Evolutionary conservation across 495 filamentous ascomycete species (phyloP).

Genomic region (Hypoxylon fragiforme): DNA sequence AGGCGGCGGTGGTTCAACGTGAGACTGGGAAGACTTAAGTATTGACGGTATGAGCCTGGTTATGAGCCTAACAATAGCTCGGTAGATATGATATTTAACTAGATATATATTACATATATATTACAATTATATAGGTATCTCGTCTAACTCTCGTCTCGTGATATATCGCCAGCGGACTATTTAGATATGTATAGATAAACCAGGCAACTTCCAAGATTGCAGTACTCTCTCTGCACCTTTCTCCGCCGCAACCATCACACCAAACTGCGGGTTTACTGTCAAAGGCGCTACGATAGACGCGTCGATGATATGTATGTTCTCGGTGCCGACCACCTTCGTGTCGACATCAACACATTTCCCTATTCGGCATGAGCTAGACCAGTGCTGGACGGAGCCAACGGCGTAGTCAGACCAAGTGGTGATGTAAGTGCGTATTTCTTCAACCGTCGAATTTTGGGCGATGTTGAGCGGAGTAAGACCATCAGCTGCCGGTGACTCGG

Average conservation of each 20-base stretch:
- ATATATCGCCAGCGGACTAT: too few species aligned
- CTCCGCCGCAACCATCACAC: slow-evolving; percentile 46
- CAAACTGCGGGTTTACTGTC: slow-evolving; percentile 47
- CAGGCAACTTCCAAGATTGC: slow-evolving; percentile 17
- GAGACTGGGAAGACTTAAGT: neutral
- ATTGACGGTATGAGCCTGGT: neutral
- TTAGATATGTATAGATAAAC: neutral
- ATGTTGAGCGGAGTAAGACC: slow-evolving; percentile 45
- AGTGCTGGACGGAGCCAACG: slow-evolving; percentile 45
- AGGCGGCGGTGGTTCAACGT: neutral
- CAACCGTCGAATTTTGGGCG: slow-evolving; percentile 34
- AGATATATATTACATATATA: neutral
- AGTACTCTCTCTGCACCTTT: slow-evolving; percentile 44
- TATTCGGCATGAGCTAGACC: slow-evolving; percentile 44
- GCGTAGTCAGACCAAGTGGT: slow-evolving; percentile 44
- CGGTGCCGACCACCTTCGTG: slow-evolving; percentile 40
- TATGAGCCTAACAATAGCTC: too few species aligned
- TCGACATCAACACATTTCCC: slow-evolving; percentile 42
- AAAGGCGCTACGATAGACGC: slow-evolving; percentile 44
- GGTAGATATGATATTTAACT: too few species aligned
- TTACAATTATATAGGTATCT: neutral
- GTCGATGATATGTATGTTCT: slow-evolving; percentile 46
- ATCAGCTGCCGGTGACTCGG: slow-evolving; percentile 20
- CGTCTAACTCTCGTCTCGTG: too few species aligned
- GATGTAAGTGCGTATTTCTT: slow-evolving; percentile 43